These are phyloP conservation scores for Maudiozyma turicensis DNA, from an alignment of 805 yeast species.

Conservation along the genomic window DNA sequence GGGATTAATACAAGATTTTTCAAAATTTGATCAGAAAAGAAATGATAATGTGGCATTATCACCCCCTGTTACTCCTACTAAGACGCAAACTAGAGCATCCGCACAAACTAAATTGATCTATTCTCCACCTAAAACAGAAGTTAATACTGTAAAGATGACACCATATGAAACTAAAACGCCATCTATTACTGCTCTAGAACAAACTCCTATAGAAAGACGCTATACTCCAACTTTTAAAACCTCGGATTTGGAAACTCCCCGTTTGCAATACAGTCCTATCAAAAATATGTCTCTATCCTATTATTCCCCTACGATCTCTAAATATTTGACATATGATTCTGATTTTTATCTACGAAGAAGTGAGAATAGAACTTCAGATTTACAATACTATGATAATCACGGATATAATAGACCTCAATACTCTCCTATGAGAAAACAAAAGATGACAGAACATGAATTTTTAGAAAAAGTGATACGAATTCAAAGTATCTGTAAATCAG, in stretches of 20 bases:
- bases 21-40: conserved; percentile 3
- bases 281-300: conserved; percentile 22
- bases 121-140: background rate
- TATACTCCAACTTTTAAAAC: conserved; percentile 7
- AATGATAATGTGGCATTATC: background rate
- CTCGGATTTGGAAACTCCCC: conserved; percentile 9
- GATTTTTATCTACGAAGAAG: conserved; percentile 24
- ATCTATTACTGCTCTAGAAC: too few species aligned
- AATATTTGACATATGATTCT: conserved; percentile 21
- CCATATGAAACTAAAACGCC: background rate
- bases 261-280: conserved; percentile 19
- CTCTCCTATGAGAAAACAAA: conserved; percentile 23
- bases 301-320: conserved; percentile 27
- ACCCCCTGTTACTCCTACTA: background rate
- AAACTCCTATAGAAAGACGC: background rate
- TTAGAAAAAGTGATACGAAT: conserved; percentile 35
- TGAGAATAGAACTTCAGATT: conserved; percentile 17
- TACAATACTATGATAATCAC: conserved; percentile 16
- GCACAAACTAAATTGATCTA: background rate
- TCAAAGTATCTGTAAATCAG: conserved; percentile 67
- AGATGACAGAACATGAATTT: conserved; percentile 25
- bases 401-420: conserved; percentile 18
- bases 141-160: background rate
- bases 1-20: conserved; percentile 21
- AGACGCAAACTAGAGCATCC: background rate